Evolutionary conservation across 78 protist genomes (phyloP).

Genomic region (Planoprotostelium fungivorum): DNA sequence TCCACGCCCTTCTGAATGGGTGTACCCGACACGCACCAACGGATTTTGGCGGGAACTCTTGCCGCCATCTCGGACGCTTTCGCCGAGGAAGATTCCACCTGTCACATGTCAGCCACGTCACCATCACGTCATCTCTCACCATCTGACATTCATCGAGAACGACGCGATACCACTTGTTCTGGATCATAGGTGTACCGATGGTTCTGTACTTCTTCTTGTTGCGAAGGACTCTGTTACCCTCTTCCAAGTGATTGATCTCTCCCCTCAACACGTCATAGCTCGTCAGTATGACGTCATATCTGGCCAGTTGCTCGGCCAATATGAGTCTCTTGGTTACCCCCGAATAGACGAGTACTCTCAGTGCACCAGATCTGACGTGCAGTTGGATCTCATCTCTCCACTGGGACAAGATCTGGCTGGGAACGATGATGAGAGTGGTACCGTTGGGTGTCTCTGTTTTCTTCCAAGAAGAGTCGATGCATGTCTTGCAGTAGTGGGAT

Average conservation of each 20-base stretch:
- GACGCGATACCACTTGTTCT: slow-evolving; percentile 39
- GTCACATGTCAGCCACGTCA: neutral
- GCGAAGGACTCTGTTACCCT: neutral
- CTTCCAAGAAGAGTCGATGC: neutral
- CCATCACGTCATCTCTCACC: slow-evolving; percentile 1
- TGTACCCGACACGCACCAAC: slow-evolving; percentile 61
- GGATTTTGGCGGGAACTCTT: neutral
- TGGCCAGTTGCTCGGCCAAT: neutral
- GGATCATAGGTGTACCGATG: neutral
- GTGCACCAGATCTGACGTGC: neutral
- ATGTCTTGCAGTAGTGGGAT: neutral
- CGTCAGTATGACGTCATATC: neutral
- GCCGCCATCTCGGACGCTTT: neutral
- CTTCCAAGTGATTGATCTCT: neutral
- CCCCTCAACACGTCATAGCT: neutral
- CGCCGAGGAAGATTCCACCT: neutral
- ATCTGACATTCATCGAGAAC: slow-evolving; percentile 54
- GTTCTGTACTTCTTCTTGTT: neutral
- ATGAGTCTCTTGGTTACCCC: neutral
- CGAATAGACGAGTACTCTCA: neutral
- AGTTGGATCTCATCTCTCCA: neutral
- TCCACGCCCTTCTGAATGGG: slow-evolving; percentile 47
- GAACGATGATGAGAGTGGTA: neutral
- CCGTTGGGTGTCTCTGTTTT: neutral
- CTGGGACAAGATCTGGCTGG: neutral